Percentiles rank a stretch among this genome's conserved stretches.
These are phyloP conservation scores for Cochlearia excelsa DNA, from an alignment of 345 rosid genomes.

Conservation along the genomic window DNA sequence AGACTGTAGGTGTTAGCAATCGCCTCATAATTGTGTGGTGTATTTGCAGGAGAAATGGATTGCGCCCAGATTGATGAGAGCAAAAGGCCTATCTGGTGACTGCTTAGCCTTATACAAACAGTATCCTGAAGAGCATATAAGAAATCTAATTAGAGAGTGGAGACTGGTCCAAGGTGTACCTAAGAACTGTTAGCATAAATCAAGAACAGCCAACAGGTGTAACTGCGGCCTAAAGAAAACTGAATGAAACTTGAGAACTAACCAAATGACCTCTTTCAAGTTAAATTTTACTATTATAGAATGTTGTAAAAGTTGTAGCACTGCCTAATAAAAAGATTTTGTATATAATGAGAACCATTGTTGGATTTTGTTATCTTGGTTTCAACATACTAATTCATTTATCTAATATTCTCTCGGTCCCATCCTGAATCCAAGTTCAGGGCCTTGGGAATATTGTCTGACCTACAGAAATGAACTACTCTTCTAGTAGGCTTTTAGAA, in stretches of 20 bases:
- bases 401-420: not conserved
- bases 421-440: conserved; percentile 16
- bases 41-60: conserved; percentile 81
- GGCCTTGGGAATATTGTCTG: conserved; percentile 4
- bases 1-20: conserved; percentile 91
- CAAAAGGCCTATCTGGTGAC: conserved; percentile 86
- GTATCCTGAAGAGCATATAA: conserved; percentile 48
- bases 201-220: conserved; percentile 6
- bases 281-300: not conserved
- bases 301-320: conserved; percentile 1
- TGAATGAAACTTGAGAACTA: conserved; percentile 3
- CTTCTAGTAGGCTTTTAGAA: conserved; percentile 1
- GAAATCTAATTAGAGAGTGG: conserved; percentile 25
- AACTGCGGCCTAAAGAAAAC: conserved; percentile 3
- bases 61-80: conserved; percentile 95
- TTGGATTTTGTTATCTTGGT: not conserved
- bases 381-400: conserved; percentile 1
- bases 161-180: conserved; percentile 15
- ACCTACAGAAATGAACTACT: conserved; percentile 1
- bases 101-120: conserved; percentile 73
- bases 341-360: not conserved
- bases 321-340: not conserved
- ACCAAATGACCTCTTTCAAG: not conserved
- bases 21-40: conserved; percentile 88
- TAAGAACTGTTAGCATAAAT: not conserved